phyloP scores from a whole-genome alignment of 306 rosid species.

The Gillenia trifoliata region DNA sequence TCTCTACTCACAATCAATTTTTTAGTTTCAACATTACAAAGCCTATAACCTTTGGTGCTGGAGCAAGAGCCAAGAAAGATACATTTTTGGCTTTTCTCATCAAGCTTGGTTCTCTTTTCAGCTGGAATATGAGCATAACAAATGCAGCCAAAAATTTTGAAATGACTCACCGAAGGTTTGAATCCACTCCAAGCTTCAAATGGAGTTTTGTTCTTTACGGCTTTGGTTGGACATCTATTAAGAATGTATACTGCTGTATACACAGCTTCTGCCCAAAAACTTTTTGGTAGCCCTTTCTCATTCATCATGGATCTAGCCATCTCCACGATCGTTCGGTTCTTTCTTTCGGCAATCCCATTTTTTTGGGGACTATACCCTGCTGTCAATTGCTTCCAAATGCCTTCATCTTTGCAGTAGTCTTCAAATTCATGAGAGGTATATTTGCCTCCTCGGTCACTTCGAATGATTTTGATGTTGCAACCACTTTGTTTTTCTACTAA shows the following conservation, averaged over 20 bases:
- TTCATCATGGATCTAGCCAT: not conserved
- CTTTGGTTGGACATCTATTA: not conserved
- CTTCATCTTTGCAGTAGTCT: not conserved
- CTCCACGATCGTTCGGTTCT: not conserved
- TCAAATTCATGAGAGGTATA: not conserved
- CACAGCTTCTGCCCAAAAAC: not conserved
- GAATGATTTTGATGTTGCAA: not conserved
- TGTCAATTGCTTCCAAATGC: not conserved
- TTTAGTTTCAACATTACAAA: not conserved
- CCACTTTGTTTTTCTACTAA: not conserved
- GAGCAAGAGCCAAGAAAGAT: not conserved
- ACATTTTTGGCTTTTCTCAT: not conserved
- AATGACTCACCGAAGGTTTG: not conserved
- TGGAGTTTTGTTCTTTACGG: not conserved
- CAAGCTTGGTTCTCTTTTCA: not conserved
- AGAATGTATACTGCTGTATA: not conserved
- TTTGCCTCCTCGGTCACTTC: not conserved
- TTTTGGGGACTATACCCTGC: not conserved
- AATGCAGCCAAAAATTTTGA: not conserved
- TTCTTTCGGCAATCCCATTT: not conserved
- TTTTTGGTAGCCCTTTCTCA: not conserved
- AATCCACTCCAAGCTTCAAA: not conserved
- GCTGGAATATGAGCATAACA: not conserved
- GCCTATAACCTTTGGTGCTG: not conserved
- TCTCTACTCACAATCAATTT: not conserved